Base-by-base conservation (phyloP, 1,139 yeast species). In the Geotrichum europaeum region DNA sequence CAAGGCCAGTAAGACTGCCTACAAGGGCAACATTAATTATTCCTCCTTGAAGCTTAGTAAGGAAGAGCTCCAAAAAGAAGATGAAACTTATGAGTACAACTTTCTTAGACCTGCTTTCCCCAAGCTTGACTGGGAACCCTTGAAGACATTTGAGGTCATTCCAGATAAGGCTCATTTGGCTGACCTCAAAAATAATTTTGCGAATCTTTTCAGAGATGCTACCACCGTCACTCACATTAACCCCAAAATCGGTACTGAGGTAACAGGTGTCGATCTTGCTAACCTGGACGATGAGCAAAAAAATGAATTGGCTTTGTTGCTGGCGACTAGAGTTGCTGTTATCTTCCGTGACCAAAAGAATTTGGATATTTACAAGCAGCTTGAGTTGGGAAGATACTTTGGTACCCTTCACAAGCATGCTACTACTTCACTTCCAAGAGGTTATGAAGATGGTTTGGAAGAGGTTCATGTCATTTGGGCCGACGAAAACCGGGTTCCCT, bases 361-460 rank as follows among this genome's bases (percentile, higher is more conserved):
- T 64, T 80, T 83, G 55, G 76, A 77, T 50, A 65, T 73, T 56
- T 66, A 71, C 53, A 73, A 81, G 63, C 89, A 88, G 51, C 84
- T 87, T 7, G 78, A 81, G n/a, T 81, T 81, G 68, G 89, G 87
- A 40, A 76, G 76, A 57, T 81, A 84, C 71, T 87, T 80, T 73
- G 92, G 92, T 15, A 83, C 84, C 12, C 77, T 86, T 59, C 94
- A 87, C 73, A 79, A 84, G 60, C 94, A 87, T 69, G 89, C 91
- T 56, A 84, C 89, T 3, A 83, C 89, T 7, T 88, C 89, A 12
- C 81, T 87, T 9, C 92, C 92, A 45, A 75, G 75, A 61, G 80
- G 65, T n/a, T 66, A 64, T 2, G 59, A 49, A 25, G 40, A 56
- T 18, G 59, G 52, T n/a, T 86, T 69, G 51, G 70, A 68, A 2